Evolutionary conservation across 2,329 filamentous ascomycete species (phyloP).

Genomic region (Neopestalotiopsis sp.): DNA sequence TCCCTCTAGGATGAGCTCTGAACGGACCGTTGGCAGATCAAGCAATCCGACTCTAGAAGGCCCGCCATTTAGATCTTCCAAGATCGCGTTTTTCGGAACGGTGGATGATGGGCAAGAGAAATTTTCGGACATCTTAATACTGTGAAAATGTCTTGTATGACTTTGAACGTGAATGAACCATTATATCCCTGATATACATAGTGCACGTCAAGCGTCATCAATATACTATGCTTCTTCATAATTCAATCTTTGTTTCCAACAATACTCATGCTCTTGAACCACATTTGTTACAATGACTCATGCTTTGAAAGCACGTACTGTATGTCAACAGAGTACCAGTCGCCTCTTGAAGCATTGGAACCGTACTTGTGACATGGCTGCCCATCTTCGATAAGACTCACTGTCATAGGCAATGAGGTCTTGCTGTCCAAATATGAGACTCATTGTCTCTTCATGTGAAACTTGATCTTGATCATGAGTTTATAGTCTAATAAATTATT

Average conservation of each 20-base stretch:
- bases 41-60: slow-evolving; percentile 44
- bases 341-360: no score
- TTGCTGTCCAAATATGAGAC: no score
- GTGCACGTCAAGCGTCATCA: neutral
- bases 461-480: no score
- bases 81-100: slow-evolving; percentile 25
- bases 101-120: slow-evolving; percentile 45
- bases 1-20: slow-evolving; percentile 72
- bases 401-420: no score
- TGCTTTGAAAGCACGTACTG: no score
- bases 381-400: no score
- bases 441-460: no score
- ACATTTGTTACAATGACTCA: no score
- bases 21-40: slow-evolving; percentile 83
- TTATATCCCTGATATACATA: neutral
- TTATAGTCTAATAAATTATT: no score
- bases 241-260: neutral
- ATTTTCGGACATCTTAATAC: slow-evolving; percentile 37
- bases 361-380: no score
- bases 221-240: neutral
- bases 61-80: slow-evolving; percentile 34
- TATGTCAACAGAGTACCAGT: no score
- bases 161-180: neutral
- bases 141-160: neutral
- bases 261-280: neutral